Percentiles rank a stretch among this genome's conserved stretches.
These are phyloP conservation scores for Linnemannia hyalina DNA, from an alignment of 192 early-diverging fungal genomes.

Conservation along the genomic window DNA sequence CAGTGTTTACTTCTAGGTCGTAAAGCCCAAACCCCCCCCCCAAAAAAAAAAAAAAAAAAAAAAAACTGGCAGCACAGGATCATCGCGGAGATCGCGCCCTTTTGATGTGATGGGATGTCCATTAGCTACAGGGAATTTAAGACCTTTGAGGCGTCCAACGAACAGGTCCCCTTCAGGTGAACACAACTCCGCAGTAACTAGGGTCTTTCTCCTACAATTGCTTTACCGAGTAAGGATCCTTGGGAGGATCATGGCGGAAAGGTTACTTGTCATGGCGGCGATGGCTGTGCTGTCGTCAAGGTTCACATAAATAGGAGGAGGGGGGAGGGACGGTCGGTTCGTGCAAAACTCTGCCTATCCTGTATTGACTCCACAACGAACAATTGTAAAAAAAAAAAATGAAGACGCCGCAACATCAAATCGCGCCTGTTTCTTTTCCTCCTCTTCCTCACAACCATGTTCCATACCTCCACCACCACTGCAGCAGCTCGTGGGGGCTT, in stretches of 20 bases:
- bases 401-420: not conserved
- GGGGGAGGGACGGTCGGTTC: no score
- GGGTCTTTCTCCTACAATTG: not conserved
- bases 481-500: not conserved
- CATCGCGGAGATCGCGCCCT: not conserved
- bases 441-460: not conserved
- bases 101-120: not conserved
- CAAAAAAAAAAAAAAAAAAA: no score
- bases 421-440: not conserved
- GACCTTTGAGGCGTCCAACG: not conserved
- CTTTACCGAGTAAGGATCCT: not conserved
- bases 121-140: not conserved
- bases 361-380: not conserved
- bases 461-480: not conserved
- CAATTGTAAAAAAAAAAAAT: not conserved
- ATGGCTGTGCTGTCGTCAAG: not conserved
- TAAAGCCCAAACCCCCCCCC: no score
- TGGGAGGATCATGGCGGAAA: not conserved
- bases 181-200: not conserved
- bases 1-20: no score
- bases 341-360: not conserved
- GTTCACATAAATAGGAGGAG: not conserved
- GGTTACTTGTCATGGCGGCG: not conserved
- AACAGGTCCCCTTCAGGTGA: not conserved
- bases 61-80: no score